phyloP scores from a whole-genome alignment of 2,329 filamentous ascomycete genomes.

The Scortechinia acanthostroma region DNA sequence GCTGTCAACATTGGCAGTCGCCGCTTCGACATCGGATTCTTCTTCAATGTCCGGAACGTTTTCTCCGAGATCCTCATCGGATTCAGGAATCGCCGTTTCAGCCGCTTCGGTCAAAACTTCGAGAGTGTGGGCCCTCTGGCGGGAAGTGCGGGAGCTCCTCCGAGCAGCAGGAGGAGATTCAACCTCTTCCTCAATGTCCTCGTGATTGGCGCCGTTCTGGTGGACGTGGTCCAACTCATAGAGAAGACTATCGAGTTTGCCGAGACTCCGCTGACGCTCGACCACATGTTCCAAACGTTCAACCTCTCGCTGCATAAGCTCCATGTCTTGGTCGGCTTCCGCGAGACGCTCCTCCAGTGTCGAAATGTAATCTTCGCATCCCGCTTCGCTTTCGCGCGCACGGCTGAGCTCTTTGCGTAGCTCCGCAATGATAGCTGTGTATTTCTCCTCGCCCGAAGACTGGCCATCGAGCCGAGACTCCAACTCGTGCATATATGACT shows the following conservation, averaged over 20 bases:
- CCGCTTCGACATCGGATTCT: conserved; percentile 13
- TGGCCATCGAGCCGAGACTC: conserved; percentile 87
- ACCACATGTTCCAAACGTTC: conserved; percentile 90
- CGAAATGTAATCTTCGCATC: conserved; percentile 92
- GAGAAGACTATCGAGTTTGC: conserved; percentile 85
- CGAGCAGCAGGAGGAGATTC: conserved; percentile 68
- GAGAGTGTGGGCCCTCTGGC: conserved; percentile 78
- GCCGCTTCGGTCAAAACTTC: not conserved
- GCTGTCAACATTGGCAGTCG: not conserved
- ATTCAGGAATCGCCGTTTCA: conserved; percentile 33
- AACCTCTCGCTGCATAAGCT: conserved; percentile 94
- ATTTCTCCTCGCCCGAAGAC: conserved; percentile 86
- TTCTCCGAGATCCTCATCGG: not conserved
- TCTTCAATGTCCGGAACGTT: conserved; percentile 17
- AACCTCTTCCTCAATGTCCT: conserved; percentile 30
- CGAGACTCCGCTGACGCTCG: conserved; percentile 87
- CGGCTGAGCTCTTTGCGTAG: conserved; percentile 85
- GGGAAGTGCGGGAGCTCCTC: conserved; percentile 92
- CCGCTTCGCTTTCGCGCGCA: conserved; percentile 80
- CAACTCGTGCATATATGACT: conserved; percentile 85
- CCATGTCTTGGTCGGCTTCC: conserved; percentile 89
- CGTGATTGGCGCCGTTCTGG: conserved; percentile 39
- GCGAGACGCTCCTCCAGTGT: conserved; percentile 91
- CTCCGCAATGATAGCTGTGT: conserved; percentile 75
- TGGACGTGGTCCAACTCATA: conserved; percentile 81